Conservation (phyloP, 805 yeast genomes). For the Yarrowia yakushimensis region DNA sequence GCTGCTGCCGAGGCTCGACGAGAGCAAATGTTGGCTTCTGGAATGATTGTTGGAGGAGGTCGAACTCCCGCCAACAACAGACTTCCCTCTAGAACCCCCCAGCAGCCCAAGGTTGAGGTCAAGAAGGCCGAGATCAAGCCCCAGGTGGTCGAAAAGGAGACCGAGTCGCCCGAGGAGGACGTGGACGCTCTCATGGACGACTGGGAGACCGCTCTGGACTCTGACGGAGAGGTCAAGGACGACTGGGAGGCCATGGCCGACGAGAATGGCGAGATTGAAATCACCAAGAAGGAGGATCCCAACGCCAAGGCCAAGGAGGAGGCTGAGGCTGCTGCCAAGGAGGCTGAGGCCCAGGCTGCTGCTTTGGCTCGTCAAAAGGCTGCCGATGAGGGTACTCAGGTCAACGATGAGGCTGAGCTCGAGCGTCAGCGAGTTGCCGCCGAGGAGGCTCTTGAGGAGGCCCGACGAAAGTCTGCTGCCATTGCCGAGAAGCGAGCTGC, state of each 20-base stretch:
- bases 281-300: constrained; percentile 25
- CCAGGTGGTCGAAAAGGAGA: constrained; percentile 29
- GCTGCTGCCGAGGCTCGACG: constrained; percentile 83
- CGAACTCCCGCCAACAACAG: not conserved
- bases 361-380: constrained; percentile 34
- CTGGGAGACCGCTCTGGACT: constrained; percentile 69
- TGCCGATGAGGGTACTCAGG: constrained; percentile 29
- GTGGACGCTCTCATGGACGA: constrained; percentile 66
- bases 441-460: constrained; percentile 32
- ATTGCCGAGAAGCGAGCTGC: constrained; percentile 42
- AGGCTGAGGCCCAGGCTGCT: constrained; percentile 35
- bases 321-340: constrained; percentile 37
- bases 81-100: too few species aligned
- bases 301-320: constrained; percentile 32
- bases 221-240: constrained; percentile 51
- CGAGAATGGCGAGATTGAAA: constrained; percentile 28
- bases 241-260: constrained; percentile 26
- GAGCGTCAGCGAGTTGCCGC: constrained; percentile 30
- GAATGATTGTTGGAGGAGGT: constrained; percentile 67
- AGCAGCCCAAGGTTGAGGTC: constrained; percentile 27
- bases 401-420: constrained; percentile 35
- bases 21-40: constrained; percentile 72
- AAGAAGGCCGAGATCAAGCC: constrained; percentile 34
- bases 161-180: constrained; percentile 3
- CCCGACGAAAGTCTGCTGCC: constrained; percentile 40